Evolutionary conservation across 257 asterid genomes (phyloP).

Genomic region (Gentiana straminea): DNA sequence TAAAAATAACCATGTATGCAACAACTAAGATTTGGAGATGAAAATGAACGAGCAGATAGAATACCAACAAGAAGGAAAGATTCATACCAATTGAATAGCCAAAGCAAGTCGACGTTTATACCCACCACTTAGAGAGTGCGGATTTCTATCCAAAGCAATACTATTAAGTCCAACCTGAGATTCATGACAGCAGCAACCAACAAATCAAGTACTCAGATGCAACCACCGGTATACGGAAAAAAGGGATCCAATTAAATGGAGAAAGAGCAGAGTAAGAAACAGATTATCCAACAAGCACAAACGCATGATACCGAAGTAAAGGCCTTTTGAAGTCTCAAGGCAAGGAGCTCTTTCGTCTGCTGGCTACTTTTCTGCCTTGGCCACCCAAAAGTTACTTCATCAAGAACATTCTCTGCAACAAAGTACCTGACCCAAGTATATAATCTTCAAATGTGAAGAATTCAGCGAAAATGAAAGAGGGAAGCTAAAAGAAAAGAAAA

Average conservation of each 20-base stretch:
- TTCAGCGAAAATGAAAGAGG: background rate
- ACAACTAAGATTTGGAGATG: conserved; percentile 2
- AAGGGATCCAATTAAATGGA: background rate
- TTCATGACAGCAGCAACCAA: conserved; percentile 5
- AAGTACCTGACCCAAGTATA: conserved; percentile 40
- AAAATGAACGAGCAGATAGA: conserved; percentile 8
- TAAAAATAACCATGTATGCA: background rate
- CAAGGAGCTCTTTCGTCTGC: conserved; percentile 73
- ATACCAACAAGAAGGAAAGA: conserved; percentile 13
- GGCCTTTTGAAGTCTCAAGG: conserved; percentile 75
- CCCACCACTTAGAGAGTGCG: conserved; percentile 89
- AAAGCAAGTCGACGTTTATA: conserved; percentile 93
- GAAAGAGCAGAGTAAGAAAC: conserved; percentile 7
- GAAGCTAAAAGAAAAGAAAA: background rate
- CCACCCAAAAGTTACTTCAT: conserved; percentile 93
- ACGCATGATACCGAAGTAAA: conserved; percentile 53
- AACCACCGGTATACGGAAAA: background rate
- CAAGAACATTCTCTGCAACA: conserved; percentile 83
- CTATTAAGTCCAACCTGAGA: conserved; percentile 23
- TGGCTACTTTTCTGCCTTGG: conserved; percentile 73
- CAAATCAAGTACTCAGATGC: background rate
- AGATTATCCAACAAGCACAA: conserved; percentile 4
- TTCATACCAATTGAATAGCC: conserved; percentile 78
- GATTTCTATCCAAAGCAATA: conserved; percentile 39
- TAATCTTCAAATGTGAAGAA: background rate